These are phyloP conservation scores for Auriscalpium microsporum DNA, from an alignment of 768 basidiomycete species.

Conservation along the genomic window DNA sequence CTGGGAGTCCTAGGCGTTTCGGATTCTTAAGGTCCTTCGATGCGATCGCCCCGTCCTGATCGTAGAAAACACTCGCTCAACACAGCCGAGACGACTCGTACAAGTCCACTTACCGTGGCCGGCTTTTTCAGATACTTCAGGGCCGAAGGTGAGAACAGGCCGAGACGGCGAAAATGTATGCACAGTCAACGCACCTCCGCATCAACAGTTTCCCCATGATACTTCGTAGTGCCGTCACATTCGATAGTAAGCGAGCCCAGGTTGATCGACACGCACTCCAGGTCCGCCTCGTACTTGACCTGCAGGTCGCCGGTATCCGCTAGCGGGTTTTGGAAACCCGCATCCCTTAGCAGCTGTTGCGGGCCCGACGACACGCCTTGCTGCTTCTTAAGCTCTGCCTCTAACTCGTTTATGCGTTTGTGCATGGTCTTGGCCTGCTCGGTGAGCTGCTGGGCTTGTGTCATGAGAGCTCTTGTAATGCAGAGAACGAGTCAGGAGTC, in stretches of 20 bases:
- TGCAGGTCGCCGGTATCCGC: neutral
- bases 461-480: slow-evolving; percentile 25
- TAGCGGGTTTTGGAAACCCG: neutral
- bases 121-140: slow-evolving; percentile 17
- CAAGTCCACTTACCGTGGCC: neutral
- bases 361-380: slow-evolving; percentile 5
- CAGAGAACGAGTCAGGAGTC: slow-evolving; percentile 13
- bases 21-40: slow-evolving; percentile 7
- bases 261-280: slow-evolving; percentile 27
- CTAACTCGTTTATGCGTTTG: slow-evolving; percentile 37
- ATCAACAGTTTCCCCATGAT: slow-evolving; percentile 41
- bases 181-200: slow-evolving; percentile 31
- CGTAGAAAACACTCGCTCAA: too few relatives aligned
- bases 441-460: slow-evolving; percentile 37
- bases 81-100: too few relatives aligned
- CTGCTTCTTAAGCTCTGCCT: slow-evolving; percentile 29
- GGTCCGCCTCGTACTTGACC: slow-evolving; percentile 16
- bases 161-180: too few relatives aligned
- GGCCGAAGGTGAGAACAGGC: too few relatives aligned
- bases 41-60: too few relatives aligned
- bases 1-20: slow-evolving; percentile 29
- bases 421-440: slow-evolving; percentile 39
- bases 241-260: slow-evolving; percentile 44
- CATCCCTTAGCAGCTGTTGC: neutral
- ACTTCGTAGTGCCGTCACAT: slow-evolving; percentile 38